Percentiles rank a stretch among this genome's conserved stretches.
Evolutionary conservation across 1,284 basidiomycete genomes (phyloP).

Genomic region (Fomitopsis palustris): DNA sequence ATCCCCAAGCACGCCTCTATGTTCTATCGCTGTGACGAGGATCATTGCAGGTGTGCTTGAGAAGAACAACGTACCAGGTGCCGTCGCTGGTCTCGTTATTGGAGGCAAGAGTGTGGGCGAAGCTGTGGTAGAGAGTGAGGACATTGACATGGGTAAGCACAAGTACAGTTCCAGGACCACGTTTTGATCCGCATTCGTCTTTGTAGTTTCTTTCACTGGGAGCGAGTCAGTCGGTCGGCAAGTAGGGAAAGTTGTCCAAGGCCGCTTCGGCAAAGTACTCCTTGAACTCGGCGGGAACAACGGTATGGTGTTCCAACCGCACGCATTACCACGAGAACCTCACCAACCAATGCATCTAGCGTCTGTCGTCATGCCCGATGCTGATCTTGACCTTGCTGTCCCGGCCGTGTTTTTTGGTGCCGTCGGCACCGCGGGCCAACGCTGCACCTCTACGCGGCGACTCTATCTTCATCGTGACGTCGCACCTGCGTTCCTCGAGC

Average conservation of each 20-base stretch:
- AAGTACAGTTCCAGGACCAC: conserved; percentile 7
- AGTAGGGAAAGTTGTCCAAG: conserved; percentile 80
- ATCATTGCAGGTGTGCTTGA: conserved; percentile 82
- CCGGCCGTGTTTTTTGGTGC: conserved; percentile 92
- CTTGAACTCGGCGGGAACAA: conserved; percentile 97
- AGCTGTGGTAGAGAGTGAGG: conserved; percentile 67
- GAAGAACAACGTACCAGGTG: conserved; percentile 78
- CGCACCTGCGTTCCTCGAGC: conserved; percentile 71
- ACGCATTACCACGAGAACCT: background rate
- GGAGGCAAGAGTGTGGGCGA: conserved; percentile 83
- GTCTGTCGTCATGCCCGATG: conserved; percentile 89
- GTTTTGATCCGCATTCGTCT: background rate
- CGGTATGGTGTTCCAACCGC: conserved; percentile 38
- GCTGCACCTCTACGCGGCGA: conserved; percentile 91
- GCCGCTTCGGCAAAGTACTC: conserved; percentile 80
- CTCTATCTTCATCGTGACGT: conserved; percentile 85
- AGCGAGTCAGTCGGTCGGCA: conserved; percentile 84
- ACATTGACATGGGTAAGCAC: conserved; percentile 72
- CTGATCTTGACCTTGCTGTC: conserved; percentile 85
- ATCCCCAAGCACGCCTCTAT: conserved; percentile 84
- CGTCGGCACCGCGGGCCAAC: conserved; percentile 91
- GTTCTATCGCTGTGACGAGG: conserved; percentile 84
- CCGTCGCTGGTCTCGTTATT: conserved; percentile 78
- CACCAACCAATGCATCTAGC: conserved; percentile 45
- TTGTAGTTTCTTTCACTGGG: conserved; percentile 86